Evolutionary conservation across 2,329 filamentous ascomycete species (phyloP).

Genomic region (Ilyonectria destructans): DNA sequence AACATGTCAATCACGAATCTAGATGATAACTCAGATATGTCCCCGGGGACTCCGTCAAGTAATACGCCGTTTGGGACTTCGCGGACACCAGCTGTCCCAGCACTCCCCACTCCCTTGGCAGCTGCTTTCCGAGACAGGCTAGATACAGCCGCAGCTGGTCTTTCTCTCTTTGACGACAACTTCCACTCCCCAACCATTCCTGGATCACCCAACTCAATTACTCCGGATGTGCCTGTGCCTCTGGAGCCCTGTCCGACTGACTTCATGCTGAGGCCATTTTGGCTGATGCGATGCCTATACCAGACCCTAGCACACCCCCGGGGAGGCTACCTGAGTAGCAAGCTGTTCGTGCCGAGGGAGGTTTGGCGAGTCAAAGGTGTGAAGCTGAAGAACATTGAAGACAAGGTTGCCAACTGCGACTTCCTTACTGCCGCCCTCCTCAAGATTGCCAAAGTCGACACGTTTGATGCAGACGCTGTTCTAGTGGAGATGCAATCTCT

Average conservation of each 20-base stretch:
- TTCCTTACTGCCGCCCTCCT: slow-evolving; percentile 89
- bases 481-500: slow-evolving; percentile 95
- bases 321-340: slow-evolving; percentile 92
- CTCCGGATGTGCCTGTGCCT: slow-evolving; percentile 78
- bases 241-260: slow-evolving; percentile 95
- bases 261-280: slow-evolving; percentile 92
- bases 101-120: slow-evolving; percentile 78
- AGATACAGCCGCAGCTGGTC: slow-evolving; percentile 72
- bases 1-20: slow-evolving; percentile 79
- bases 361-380: slow-evolving; percentile 96
- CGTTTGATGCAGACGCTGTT: slow-evolving; percentile 90
- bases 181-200: slow-evolving; percentile 79
- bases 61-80: slow-evolving; percentile 72
- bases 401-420: slow-evolving; percentile 95
- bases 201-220: slow-evolving; percentile 76
- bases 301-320: slow-evolving; percentile 93
- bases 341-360: slow-evolving; percentile 92
- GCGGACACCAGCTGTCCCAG: slow-evolving; percentile 68
- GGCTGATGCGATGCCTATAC: slow-evolving; percentile 96
- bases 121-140: slow-evolving; percentile 74
- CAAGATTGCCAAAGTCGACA: slow-evolving; percentile 88
- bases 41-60: slow-evolving; percentile 82
- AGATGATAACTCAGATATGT: slow-evolving; percentile 77
- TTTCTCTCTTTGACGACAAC: slow-evolving; percentile 88
- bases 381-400: slow-evolving; percentile 91